A percentile compares a stretch with the other conserved stretches of the same genome.
These are phyloP conservation scores for Lentinula guzmanii DNA, from an alignment of 768 basidiomycete genomes.

Conservation along the genomic window DNA sequence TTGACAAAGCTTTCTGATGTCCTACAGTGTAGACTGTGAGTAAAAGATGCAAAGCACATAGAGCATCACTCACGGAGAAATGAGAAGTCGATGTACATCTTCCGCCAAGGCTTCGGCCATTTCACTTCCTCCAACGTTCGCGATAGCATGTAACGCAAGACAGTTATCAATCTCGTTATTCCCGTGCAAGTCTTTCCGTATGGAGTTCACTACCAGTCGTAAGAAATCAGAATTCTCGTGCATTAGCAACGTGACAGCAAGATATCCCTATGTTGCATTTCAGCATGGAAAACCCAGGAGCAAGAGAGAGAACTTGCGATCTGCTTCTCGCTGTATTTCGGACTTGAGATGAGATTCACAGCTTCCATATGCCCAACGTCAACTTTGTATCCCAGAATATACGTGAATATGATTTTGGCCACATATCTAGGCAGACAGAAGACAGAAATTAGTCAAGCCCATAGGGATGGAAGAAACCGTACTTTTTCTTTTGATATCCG, in stretches of 20 bases:
- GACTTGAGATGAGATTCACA: conserved; percentile 92
- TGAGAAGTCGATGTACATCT: conserved; percentile 91
- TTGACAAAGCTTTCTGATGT: conserved; percentile 95
- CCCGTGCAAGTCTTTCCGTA: conserved; percentile 93
- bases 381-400: conserved; percentile 98
- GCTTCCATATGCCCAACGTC: conserved; percentile 99
- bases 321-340: conserved; percentile 98
- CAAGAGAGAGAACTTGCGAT: conserved; percentile 58
- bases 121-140: conserved; percentile 95
- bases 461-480: conserved; percentile 17
- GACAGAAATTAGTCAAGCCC: conserved; percentile 1
- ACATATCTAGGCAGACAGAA: conserved; percentile 65
- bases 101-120: conserved; percentile 96
- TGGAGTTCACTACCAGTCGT: conserved; percentile 95
- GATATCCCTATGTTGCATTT: conserved; percentile 67
- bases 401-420: conserved; percentile 98
- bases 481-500: conserved; percentile 94
- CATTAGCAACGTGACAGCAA: conserved; percentile 95
- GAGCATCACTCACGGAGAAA: conserved; percentile 69
- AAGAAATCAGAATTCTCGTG: conserved; percentile 98
- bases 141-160: conserved; percentile 94
- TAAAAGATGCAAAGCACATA: not conserved
- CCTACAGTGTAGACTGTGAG: conserved; percentile 34
- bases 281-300: conserved; percentile 7
- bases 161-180: conserved; percentile 95